A percentile compares a stretch with the other conserved stretches of the same genome.
phyloP scores from a whole-genome alignment of 2,329 filamentous ascomycete species.

The Ophidiomyces ophidiicola region DNA sequence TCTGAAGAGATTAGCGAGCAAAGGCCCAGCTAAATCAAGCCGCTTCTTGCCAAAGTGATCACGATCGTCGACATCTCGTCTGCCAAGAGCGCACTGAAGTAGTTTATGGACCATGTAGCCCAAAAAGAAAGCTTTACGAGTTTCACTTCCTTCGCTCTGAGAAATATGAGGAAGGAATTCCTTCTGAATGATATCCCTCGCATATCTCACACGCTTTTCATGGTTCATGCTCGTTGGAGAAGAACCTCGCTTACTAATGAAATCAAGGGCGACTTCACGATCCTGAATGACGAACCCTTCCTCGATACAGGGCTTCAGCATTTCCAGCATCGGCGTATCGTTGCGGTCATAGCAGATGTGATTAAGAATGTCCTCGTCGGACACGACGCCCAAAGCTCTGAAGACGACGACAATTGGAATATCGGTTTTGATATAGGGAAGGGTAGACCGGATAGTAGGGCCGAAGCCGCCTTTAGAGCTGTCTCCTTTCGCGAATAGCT shows the following conservation, averaged over 20 bases:
- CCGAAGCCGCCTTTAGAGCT: conserved; percentile 67
- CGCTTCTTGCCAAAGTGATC: conserved; percentile 99
- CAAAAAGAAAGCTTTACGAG: conserved; percentile 91
- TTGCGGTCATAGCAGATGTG: conserved; percentile 94
- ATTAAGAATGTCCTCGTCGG: conserved; percentile 94
- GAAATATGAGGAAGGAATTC: conserved; percentile 95
- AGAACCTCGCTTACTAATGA: conserved; percentile 82
- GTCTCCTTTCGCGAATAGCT: conserved; percentile 77
- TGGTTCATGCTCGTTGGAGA: conserved; percentile 57
- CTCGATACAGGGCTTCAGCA: conserved; percentile 92
- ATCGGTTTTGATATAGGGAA: conserved; percentile 89
- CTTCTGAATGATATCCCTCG: conserved; percentile 89
- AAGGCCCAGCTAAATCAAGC: conserved; percentile 81
- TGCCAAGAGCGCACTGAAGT: conserved; percentile 81
- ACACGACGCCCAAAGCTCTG: conserved; percentile 86
- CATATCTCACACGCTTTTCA: conserved; percentile 83
- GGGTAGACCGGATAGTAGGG: conserved; percentile 74
- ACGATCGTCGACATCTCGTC: conserved; percentile 88
- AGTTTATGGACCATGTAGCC: conserved; percentile 98
- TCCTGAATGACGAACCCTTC: conserved; percentile 96
- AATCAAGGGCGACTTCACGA: conserved; percentile 84
- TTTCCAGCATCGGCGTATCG: conserved; percentile 94
- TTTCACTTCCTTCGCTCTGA: conserved; percentile 86
- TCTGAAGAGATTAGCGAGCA: conserved; percentile 93
- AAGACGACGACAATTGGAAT: conserved; percentile 93